Evolutionary conservation across 768 basidiomycete genomes (phyloP), one percentile per base, ranked within the genome.

Genomic region (Trametes sanguinea): DNA sequence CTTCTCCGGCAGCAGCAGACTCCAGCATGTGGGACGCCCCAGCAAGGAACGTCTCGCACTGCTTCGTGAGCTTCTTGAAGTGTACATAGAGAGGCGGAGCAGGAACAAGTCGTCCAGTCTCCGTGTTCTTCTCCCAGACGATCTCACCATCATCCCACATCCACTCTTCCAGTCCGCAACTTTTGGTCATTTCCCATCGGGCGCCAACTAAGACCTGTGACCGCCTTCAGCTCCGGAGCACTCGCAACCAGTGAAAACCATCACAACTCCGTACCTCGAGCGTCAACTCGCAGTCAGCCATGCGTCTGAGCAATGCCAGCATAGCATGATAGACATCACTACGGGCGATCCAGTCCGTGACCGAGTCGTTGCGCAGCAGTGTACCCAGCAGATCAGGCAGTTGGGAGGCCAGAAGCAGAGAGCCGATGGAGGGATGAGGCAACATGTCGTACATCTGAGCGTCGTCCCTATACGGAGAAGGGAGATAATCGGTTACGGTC

Each of bases 351-450:
- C 84, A 85, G 63, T 85, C 83, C 2, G 74, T 78, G 5, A 85
- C 78, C 0, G 81, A 81, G 69, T 85, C 84, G 66, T 85, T 85
- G 13, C 83, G 75, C n/a, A 85, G 73, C 8, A 85, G 75, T 32
- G 65, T 70, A 3, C 72, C 78, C 27, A 84, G 74, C 6, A 81
- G 65, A 27, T 78, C 77, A 2, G 83, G 80, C 14, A 84, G 64
- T 60, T 80, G 77, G 4, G 83, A 84, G 13, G 79, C 67, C 32
- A 74, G 70, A 11, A 84, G 68, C 44, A 84, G 66, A 22, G 73
- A 67, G 0, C 75, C 75, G 30, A 83, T 76, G 16, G 79, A 78
- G 3, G 75, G 54, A 65, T 85, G 81, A 0, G 83, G 83, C 2
- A 85, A 70, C 59, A 83, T 69, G 68, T 84, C 83, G 68, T 79